Percentiles rank a stretch among this genome's conserved stretches.
phyloP scores from a whole-genome alignment of 306 rosid genomes.

The Quillaja saponaria region DNA sequence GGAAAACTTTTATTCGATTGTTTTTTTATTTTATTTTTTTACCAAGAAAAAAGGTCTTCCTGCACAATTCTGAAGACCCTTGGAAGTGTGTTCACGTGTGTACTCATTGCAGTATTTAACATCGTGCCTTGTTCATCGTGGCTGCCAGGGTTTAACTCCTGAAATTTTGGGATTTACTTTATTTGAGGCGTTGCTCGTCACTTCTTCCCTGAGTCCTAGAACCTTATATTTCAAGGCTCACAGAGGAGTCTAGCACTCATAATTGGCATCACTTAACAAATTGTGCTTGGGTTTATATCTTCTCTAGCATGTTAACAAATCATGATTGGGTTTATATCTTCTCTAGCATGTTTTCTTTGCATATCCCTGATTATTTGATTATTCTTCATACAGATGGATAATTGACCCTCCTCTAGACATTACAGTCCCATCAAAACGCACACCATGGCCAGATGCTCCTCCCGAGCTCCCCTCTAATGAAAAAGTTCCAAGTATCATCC shows the following conservation, averaged over 20 bases:
- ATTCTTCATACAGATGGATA: constrained; percentile 64
- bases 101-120: no score
- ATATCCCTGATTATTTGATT: constrained; percentile 23
- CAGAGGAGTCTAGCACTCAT: constrained; percentile 9
- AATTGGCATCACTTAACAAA: constrained; percentile 1
- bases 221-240: not conserved
- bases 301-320: constrained; percentile 14
- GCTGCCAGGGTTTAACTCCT: no score
- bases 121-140: no score
- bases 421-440: constrained; percentile 80
- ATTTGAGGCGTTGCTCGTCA: not conserved
- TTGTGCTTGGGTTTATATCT: constrained; percentile 19
- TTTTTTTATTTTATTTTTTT: no score
- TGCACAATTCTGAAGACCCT: no score
- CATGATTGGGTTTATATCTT: constrained; percentile 21
- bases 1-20: no score
- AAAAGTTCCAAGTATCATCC: constrained; percentile 35
- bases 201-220: not conserved
- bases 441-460: constrained; percentile 97
- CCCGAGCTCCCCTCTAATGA: constrained; percentile 83
- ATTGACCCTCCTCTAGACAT: constrained; percentile 92
- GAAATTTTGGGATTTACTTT: constrained; percentile 12
- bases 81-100: no score
- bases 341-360: constrained; percentile 10
- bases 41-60: no score